Conservation (phyloP, 1,284 basidiomycete genomes). For the Rhodotorula glutinis region DNA sequence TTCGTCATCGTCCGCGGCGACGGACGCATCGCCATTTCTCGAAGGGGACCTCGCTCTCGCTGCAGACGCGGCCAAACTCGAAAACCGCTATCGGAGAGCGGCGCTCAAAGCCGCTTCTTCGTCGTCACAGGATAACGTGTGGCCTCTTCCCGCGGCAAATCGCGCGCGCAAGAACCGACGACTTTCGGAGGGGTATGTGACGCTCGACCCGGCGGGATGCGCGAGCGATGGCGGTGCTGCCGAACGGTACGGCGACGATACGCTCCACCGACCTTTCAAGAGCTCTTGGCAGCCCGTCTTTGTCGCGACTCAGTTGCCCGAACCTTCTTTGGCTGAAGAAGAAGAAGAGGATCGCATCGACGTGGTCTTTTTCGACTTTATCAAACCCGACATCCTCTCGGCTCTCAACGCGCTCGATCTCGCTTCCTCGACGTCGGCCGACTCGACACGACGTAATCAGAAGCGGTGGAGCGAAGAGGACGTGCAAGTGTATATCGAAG, state of each 20-base stretch:
- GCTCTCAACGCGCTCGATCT: conserved; percentile 32
- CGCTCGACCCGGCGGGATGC: conserved; percentile 39
- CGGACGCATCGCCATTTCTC: neutral
- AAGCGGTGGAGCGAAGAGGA: conserved; percentile 16
- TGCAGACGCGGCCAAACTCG: conserved; percentile 10
- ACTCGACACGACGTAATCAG: neutral
- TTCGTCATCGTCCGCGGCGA: neutral
- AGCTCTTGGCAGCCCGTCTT: conserved; percentile 42
- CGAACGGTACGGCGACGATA: conserved; percentile 43
- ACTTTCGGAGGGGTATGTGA: conserved; percentile 40
- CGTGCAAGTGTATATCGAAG: conserved; percentile 25
- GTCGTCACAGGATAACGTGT: neutral
- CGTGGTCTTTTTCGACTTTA: conserved; percentile 43
- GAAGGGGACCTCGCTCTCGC: neutral
- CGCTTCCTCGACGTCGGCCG: too few species aligned
- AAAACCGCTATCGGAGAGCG: conserved; percentile 12
- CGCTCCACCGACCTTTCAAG: conserved; percentile 40
- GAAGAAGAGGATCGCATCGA: conserved; percentile 26
- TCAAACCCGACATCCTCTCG: conserved; percentile 36
- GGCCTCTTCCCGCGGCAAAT: neutral
- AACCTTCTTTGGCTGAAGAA: too few species aligned
- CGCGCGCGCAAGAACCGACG: neutral
- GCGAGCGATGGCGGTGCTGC: conserved; percentile 2
- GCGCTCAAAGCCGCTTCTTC: neutral
- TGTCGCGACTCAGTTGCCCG: too few species aligned